Evolutionary conservation across 345 rosid species (phyloP).

Genomic region (Syzygium aqueum): DNA sequence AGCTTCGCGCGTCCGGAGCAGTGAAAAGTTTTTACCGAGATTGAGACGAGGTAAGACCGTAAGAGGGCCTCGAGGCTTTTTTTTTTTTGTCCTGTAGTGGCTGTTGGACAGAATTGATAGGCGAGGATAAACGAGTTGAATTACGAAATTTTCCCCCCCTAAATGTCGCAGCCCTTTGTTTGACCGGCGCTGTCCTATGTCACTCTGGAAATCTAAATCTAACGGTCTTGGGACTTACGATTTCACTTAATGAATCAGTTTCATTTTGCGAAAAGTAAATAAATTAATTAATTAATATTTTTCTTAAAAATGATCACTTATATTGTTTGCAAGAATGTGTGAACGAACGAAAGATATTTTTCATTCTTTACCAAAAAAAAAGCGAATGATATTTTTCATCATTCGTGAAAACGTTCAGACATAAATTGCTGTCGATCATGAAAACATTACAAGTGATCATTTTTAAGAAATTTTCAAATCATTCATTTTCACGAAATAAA

Average conservation of each 20-base stretch:
- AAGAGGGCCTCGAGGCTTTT: background rate
- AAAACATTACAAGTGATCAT: background rate
- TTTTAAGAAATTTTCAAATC: background rate
- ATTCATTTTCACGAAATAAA: accelerated
- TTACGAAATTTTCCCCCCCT: background rate
- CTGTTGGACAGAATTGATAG: background rate
- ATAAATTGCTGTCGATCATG: accelerated
- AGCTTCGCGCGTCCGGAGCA: background rate
- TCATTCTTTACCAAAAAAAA: too few relatives aligned
- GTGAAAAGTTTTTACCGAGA: background rate
- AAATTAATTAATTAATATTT: background rate
- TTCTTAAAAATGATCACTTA: background rate
- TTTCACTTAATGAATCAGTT: background rate
- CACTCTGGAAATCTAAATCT: background rate
- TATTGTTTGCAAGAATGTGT: background rate
- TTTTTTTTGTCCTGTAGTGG: background rate
- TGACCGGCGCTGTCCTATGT: background rate
- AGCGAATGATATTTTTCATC: too few relatives aligned
- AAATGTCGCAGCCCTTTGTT: background rate
- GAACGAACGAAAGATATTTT: accelerated
- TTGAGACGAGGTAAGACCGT: background rate
- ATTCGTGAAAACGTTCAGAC: accelerated
- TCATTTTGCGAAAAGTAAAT: too few relatives aligned
- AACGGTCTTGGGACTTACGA: background rate
- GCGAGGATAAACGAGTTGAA: background rate